Base-by-base conservation (phyloP, 2,329 filamentous ascomycete genomes). In the Sporothrix humicola region DNA sequence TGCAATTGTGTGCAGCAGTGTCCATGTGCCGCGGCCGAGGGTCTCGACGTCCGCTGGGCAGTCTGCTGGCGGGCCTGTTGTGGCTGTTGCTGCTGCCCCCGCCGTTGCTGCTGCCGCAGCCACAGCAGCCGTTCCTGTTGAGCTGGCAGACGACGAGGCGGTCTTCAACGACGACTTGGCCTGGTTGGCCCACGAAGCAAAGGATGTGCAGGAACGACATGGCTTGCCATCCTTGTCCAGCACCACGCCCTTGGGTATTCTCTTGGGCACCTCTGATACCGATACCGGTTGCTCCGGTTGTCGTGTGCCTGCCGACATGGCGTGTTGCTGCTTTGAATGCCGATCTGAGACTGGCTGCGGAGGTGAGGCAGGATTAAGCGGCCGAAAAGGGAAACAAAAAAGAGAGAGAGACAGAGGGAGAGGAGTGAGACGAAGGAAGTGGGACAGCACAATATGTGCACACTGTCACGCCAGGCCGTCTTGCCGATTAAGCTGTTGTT, bases 41-140 rank as follows among this genome's bases (percentile, higher is more conserved):
- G 87, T 84, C 80, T 97, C 94, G 76, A 98, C 93, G 80, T 98
- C 95, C 0, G 96, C 92, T 0, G 96, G 96, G 80, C 95, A 98
- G 82, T 97, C 92, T 73, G 85, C 75, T 8, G 87, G 85, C 15
- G 84, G 80, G 50, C 82, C 76, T n/a, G 81, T 73, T 31, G 80
- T 77, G 4, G 69, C 66, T 20, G 70, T 37, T 6, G 82, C 76
- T 17, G 81, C 73, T 4, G 78, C 73, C 7, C 78, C 74, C 50
- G 81, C 76, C 26, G 81, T 76, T 26, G 79, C 79, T 71, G 81
- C 77, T 37, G 72, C 71, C 13, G 73, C 73, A 8, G 73, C 73
- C 8, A 77, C 73, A 48, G 81, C 77, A n/a, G 81, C 77, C 44
- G 79, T 79, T 70, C 81, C 76, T 37, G 82, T 74, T 65, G 81